Conservation (phyloP, 805 yeast species). For the Candida lessepsii region DNA sequence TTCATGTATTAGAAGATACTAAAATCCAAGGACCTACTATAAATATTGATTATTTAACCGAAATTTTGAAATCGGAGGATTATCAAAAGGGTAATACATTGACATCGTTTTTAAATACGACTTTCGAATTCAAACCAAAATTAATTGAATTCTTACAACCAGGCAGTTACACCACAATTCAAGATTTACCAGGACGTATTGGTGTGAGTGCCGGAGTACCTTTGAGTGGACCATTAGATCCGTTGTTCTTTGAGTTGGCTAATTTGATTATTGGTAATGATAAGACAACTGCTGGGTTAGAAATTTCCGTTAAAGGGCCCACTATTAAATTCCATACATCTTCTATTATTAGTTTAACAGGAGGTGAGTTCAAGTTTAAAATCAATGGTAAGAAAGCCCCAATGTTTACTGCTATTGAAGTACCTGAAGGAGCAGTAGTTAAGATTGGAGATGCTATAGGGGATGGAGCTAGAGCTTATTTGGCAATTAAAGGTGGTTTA, state of each 20-base stretch:
- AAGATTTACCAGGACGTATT: constrained; percentile 92
- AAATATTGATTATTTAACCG: constrained; percentile 82
- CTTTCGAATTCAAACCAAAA: constrained; percentile 42
- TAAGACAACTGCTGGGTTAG: constrained; percentile 72
- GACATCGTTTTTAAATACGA: constrained; percentile 71
- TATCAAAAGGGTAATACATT: constrained; percentile 73
- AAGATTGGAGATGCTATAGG: constrained; percentile 15
- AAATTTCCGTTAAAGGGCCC: constrained; percentile 56
- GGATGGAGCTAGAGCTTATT: constrained; percentile 82
- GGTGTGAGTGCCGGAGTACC: constrained; percentile 93
- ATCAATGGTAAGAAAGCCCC: constrained; percentile 79
- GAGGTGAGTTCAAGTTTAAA: constrained; percentile 71
- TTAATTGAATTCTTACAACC: constrained; percentile 75
- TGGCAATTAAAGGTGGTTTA: constrained; percentile 92
- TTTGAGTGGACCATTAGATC: constrained; percentile 98
- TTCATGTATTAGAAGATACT: constrained; percentile 79
- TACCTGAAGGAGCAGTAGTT: constrained; percentile 60
- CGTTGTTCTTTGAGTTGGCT: constrained; percentile 82
- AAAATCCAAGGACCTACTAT: constrained; percentile 83
- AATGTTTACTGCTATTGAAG: constrained; percentile 60
- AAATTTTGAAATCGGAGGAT: constrained; percentile 78
- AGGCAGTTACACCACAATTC: constrained; percentile 88
- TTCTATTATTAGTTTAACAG: constrained; percentile 75
- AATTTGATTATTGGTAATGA: constrained; percentile 89
- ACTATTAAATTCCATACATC: constrained; percentile 78